Percentiles rank a stretch among this genome's conserved stretches.
phyloP scores from a whole-genome alignment of 2,329 filamentous ascomycete species.

The Hypoxylon sp. region DNA sequence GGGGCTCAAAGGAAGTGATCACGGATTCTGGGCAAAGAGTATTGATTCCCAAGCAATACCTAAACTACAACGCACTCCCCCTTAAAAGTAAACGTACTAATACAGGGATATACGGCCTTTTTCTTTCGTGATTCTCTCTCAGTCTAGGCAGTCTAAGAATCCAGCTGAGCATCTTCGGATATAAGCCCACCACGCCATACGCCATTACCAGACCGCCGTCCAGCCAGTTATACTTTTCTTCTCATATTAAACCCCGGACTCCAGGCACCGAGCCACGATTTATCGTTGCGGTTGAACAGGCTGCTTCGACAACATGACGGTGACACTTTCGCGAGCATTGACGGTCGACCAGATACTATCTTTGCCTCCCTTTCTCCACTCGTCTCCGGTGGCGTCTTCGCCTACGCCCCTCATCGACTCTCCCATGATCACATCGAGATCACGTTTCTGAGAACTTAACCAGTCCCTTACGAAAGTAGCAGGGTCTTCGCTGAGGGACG shows the following conservation, averaged over 20 bases:
- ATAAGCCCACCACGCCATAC: conserved; percentile 36
- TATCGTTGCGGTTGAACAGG: conserved; percentile 51
- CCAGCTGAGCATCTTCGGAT: conserved; percentile 6
- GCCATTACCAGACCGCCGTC: conserved; percentile 21
- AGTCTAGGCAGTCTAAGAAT: conserved; percentile 1
- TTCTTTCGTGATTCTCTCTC: not conserved
- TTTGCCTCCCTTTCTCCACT: conserved; percentile 76
- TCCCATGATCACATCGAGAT: conserved; percentile 89
- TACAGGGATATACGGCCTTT: conserved; percentile 33
- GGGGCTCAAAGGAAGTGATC: not conserved
- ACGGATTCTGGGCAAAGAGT: not conserved
- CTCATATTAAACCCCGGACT: not conserved
- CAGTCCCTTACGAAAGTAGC: conserved; percentile 87
- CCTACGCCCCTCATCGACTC: conserved; percentile 78
- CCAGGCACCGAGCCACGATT: not conserved
- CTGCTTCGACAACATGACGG: conserved; percentile 70
- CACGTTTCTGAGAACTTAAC: conserved; percentile 91
- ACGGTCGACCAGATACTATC: conserved; percentile 70
- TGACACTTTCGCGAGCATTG: conserved; percentile 74
- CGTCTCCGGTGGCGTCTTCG: conserved; percentile 70
- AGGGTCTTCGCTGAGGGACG: conserved; percentile 83
- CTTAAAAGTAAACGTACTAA: conserved; percentile 15
- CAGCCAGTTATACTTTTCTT: not conserved
- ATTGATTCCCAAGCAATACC: not conserved
- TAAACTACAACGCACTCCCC: not conserved